Base-by-base conservation (phyloP, 257 asterid genomes). In the Leonotis leonurus region DNA sequence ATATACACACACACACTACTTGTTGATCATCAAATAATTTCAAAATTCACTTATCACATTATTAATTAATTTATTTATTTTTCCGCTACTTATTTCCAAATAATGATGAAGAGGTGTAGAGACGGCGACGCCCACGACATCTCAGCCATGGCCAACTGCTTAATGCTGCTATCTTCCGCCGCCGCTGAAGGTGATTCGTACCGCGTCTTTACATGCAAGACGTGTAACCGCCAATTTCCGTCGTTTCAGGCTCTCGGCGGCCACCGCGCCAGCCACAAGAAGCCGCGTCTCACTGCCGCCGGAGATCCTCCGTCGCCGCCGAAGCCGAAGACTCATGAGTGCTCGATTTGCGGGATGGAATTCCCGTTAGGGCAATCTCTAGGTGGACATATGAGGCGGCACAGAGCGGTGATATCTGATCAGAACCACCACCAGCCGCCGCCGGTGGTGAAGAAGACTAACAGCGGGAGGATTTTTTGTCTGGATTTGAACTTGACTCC, bases 211-310 rank as follows among this genome's bases (percentile, higher is more conserved):
- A 75, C 76, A 62, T 83, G 89, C 64, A 80, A 83, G 43, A 83
- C 89, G 0, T 83, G 86, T 3, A 66, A 76, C 54, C 54, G 78
- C 39, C 80, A 77, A 55, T 83, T 83, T 63, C 53, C 89, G 9
- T 83, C 89, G 2, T 83, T 83, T 13, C 89, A 83, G 41, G 86
- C 89, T 11, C 80, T 83, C 1, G 89, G 89, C 1, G 89, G 89
- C 30, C 89, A 83, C 75, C 72, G 89, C 8, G 89, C 86, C 16
- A 83, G 86, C 75, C 89, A 83, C 70, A 83, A 83, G 67, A 77
- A 66, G 75, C 82, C 82, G 44, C 61, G 70, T 51, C 45, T 70
- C 33, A 41, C 25, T 20, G n/a, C n/a, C n/a, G 74, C 29, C 6
- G 83, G 74, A 25, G 52, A 75, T 10, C 46, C 64, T 20, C 60